Base-by-base conservation (phyloP, 2,329 filamentous ascomycete genomes). In the Aspergillus costaricaensis region DNA sequence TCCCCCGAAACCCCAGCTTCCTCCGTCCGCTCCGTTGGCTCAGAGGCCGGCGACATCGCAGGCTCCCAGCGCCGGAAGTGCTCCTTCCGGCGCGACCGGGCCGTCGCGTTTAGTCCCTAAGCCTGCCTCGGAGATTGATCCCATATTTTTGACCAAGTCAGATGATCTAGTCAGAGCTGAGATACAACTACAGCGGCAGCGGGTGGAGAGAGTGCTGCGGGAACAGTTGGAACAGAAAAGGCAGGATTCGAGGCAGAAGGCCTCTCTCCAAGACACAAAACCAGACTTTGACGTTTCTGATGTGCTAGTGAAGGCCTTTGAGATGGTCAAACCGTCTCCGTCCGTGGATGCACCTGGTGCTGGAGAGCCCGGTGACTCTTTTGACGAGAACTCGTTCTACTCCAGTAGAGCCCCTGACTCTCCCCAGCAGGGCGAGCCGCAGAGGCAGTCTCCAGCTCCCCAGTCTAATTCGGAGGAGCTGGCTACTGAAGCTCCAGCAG, bases 381-480 rank as follows among this genome's bases (percentile, higher is more conserved):
- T 92, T 79, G 92, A 97, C 78, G 90, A 96, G 75, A 92, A 96
- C 73, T 95, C 92, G 43, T 96, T 96, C 77, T 97, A 98, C 82
- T 97, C 94, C 67, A 97, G 93, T 79, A 91, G 90, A 80, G 85
- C 85, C 65, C 89, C 93, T 81, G 91, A 93, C 75, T 96, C 92
- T 65, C 81, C 85, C 73, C 81, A 83, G 63, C 75, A 78, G 41
- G 75, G 74, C 57, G 72, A 74, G 15, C 73, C 70, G 51, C 70
- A 66, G 57, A 69, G 70, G 51, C 63, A 68, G 25, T 74, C 74
- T 54, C 65, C 72, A 23, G 67, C 65, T 39, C 68, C 70, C 61
- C 65, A 69, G 57, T 62, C 71, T 57, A 68, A 71, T 58, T 65
- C 70, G 57, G 71, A 75, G 62, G 72, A 73, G 51, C 62, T 67